Base-by-base conservation (phyloP, 768 basidiomycete genomes). In the Kwoniella heveanensis region DNA sequence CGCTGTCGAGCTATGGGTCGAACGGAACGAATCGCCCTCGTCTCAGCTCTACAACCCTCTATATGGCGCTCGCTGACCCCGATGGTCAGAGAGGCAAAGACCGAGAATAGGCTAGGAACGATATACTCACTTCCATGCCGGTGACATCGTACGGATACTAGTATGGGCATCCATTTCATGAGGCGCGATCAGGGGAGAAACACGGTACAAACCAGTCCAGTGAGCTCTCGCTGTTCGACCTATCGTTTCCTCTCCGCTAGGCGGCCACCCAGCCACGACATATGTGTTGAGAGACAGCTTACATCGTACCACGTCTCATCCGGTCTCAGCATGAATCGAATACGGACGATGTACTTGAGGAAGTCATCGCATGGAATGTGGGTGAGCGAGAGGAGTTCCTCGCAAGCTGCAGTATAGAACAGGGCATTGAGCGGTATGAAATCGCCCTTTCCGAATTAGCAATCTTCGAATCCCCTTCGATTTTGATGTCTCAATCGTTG, bases 131-230 rank as follows among this genome's bases (percentile, higher is more conserved):
- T 22, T 69, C 65, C 37, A 69, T 19, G 13, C 68, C 64, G 2
- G 54, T 53, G 1, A 69, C 58, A 50, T 69, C 68, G 54, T 61
- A 69, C 7, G 68, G 65, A n/a, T 61, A 69, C 68, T 69, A n/a
- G n/a, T n/a, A n/a, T n/a, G n/a, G n/a, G n/a, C n/a, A n/a, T n/a
- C n/a, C n/a, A n/a, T n/a, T n/a, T n/a, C n/a, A n/a, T n/a, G n/a
- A n/a, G n/a, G n/a, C n/a, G n/a, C n/a, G n/a, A n/a, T n/a, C n/a
- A n/a, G n/a, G n/a, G n/a, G n/a, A n/a, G n/a, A n/a, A n/a, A n/a
- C n/a, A n/a, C n/a, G n/a, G 24, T 54, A 12, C n/a, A 32, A 32
- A 32, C 5, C 32, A 32, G 32, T 6, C 5, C 32, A 32, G 13
- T 17, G 55, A 30, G n/a, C 12, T 30, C 21, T 37, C 24, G n/a